Evolutionary conservation across 345 rosid species (phyloP).

Genomic region (Pistacia integerrima): DNA sequence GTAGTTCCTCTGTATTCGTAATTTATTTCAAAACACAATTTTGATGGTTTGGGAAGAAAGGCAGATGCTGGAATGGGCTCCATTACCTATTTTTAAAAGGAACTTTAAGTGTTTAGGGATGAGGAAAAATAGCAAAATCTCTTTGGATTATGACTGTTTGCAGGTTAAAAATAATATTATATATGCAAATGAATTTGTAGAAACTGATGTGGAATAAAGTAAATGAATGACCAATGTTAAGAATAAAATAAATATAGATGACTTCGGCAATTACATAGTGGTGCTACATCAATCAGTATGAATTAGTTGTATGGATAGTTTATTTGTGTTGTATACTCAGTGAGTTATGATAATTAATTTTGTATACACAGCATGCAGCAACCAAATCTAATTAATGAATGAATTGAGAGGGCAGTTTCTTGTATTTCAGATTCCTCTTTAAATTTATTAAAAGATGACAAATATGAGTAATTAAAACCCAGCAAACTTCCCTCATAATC

Average conservation of each 20-base stretch:
- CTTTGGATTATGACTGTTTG: neutral
- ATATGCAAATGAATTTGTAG: too few species aligned
- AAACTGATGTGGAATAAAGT: too few species aligned
- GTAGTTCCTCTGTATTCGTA: neutral
- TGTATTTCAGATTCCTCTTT: neutral
- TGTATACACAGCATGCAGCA: neutral
- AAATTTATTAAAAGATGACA: neutral
- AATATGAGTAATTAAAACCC: neutral
- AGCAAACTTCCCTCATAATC: neutral
- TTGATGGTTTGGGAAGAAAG: constrained; percentile 2
- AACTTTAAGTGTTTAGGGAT: neutral
- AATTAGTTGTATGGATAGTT: too few species aligned
- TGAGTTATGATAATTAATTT: too few species aligned
- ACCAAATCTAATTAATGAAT: neutral
- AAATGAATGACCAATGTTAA: too few species aligned
- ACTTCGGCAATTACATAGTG: neutral
- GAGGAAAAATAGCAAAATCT: constrained; percentile 3
- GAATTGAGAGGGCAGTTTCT: neutral
- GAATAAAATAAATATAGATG: neutral
- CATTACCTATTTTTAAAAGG: neutral
- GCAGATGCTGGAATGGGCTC: neutral
- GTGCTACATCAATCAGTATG: too few species aligned
- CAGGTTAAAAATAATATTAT: too few species aligned
- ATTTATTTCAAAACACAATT: neutral
- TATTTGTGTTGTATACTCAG: too few species aligned